These are phyloP conservation scores for maize (Zea mays) DNA, from an alignment of 176 grass and related monocot genomes.

Conservation along the genomic window Zm-B73-REFERENCE-NAM-5.0 NC_050100.1:209299501-209300000, in stretches of 20 bases:
- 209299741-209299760: slow-evolving; percentile 36
- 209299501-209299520: background rate
- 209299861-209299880: slow-evolving; percentile 10
- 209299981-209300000: slow-evolving; percentile 5
- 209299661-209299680: slow-evolving; percentile 46
- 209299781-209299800: slow-evolving; percentile 53
- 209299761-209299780: slow-evolving; percentile 30
- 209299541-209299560: slow-evolving; percentile 39
- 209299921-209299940: slow-evolving; percentile 72
- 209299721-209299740: slow-evolving; percentile 47
- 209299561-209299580: slow-evolving; percentile 14
- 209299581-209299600: background rate
- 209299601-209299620: background rate
- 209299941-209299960: slow-evolving; percentile 75
- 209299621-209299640: background rate
- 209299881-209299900: slow-evolving; percentile 71
- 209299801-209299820: slow-evolving; percentile 65
- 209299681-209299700: background rate
- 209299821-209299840: slow-evolving; percentile 23
- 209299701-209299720: slow-evolving; percentile 21
- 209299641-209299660: slow-evolving; percentile 17
- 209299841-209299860: slow-evolving; percentile 3
- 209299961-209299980: slow-evolving; percentile 34
- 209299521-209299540: background rate
- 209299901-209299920: slow-evolving; percentile 58